These are phyloP conservation scores for Penicillium sp. DNA, from an alignment of 2,329 filamentous ascomycete genomes.

Conservation along the genomic window DNA sequence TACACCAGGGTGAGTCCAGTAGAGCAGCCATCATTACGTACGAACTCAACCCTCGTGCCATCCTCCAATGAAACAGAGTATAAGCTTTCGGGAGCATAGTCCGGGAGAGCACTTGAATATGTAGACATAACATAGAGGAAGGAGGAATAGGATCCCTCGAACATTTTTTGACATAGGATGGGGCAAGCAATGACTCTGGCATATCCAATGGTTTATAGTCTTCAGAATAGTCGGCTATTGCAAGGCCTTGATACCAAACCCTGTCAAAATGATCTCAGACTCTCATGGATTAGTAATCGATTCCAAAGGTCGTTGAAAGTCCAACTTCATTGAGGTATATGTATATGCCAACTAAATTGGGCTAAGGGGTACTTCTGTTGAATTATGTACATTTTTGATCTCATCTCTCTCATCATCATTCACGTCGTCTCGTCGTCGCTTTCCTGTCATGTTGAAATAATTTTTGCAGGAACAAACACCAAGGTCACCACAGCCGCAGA, in stretches of 20 bases:
- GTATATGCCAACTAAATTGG: background rate
- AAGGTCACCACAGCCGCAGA: background rate
- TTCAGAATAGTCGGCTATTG: too few relatives aligned
- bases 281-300: background rate
- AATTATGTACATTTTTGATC: background rate
- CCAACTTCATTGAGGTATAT: background rate
- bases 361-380: background rate
- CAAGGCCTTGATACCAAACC: too few relatives aligned
- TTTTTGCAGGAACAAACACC: background rate
- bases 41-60: background rate
- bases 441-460: slow-evolving; percentile 1
- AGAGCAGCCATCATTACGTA: background rate
- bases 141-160: too few relatives aligned
- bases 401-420: background rate
- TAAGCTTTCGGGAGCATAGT: slow-evolving; percentile 15
- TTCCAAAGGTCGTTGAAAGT: too few relatives aligned
- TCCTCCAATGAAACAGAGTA: slow-evolving; percentile 13
- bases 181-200: too few relatives aligned
- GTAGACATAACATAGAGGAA: too few relatives aligned
- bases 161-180: too few relatives aligned
- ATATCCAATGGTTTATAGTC: too few relatives aligned
- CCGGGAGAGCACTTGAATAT: too few relatives aligned
- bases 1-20: background rate
- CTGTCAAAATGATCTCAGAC: too few relatives aligned
- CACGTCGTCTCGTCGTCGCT: background rate